Evolutionary conservation across 352 stramenopile genomes (phyloP).

Genomic region (Pythium phragmiticola): DNA sequence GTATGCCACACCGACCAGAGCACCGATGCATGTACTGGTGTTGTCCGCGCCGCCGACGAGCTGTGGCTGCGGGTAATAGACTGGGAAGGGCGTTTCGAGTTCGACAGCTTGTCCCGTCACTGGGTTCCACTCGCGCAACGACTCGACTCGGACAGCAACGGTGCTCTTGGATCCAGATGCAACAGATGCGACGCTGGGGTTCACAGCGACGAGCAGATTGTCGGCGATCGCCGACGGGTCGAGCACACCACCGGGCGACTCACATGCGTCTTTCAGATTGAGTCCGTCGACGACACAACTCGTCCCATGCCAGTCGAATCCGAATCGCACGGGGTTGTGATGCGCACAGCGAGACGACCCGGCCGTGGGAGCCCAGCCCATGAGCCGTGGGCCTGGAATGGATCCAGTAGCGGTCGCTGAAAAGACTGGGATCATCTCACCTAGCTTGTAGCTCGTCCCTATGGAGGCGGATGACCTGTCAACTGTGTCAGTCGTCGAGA

Average conservation of each 20-base stretch:
- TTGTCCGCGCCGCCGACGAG: constrained; percentile 9
- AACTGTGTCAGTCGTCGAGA: background rate
- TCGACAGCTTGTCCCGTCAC: background rate
- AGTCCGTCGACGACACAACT: constrained; percentile 20
- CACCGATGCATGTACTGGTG: constrained; percentile 24
- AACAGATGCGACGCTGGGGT: constrained; percentile 9
- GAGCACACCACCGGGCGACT: constrained; percentile 7
- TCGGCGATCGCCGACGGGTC: constrained; percentile 18
- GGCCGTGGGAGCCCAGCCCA: constrained; percentile 19
- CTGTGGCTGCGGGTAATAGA: constrained; percentile 28
- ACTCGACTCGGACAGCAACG: constrained; percentile 18
- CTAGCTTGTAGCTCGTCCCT: constrained; percentile 24
- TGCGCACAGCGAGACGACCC: constrained; percentile 34
- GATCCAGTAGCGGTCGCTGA: constrained; percentile 3
- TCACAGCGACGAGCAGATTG: constrained; percentile 19
- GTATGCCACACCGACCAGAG: constrained; percentile 29
- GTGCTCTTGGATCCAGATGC: background rate
- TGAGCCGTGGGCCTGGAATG: constrained; percentile 24
- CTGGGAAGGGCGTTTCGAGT: constrained; percentile 20
- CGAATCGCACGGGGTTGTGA: constrained; percentile 30
- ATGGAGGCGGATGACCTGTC: background rate
- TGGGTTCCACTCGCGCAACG: constrained; percentile 15
- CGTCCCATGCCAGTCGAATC: constrained; percentile 4
- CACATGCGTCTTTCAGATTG: constrained; percentile 23
- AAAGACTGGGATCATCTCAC: constrained; percentile 39